Evolutionary conservation across 352 stramenopile genomes (phyloP), one percentile per base, ranked within the genome.

Genomic region (Phytophthora vignae): DNA sequence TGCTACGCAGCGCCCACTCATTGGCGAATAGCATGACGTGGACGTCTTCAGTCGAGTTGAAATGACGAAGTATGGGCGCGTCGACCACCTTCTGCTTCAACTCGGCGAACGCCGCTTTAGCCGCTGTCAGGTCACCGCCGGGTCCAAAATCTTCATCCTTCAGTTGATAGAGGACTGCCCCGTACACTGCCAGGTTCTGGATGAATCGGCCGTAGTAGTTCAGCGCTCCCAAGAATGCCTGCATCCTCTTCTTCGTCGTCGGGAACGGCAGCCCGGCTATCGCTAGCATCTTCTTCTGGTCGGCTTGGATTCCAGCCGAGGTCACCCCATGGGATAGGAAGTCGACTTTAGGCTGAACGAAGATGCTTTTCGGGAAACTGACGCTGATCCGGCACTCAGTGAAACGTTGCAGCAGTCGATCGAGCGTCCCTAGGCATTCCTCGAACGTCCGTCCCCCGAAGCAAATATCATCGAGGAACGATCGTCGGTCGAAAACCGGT

Each of bases 381-480:
- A 46, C 38, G 38, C 38, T 46, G 15, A 46, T 46, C 1, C 38
- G 38, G 38, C 27, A 68, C 12, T 31, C 44, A 15, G 19, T 61
- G 53, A 54, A 73, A 11, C 40, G 17, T 15, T 8, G 7, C 3
- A 62, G 12, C 22, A 62, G 7, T 25, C 40, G 19, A 22, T 54
- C 40, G 0, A 63, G 25, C 3, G 42, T 53, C 1, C 17, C 14
- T 3, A 63, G 14, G 17, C 31, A 40, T 1, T 40, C 21, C 2
- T 59, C 49, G 22, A 67, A 67, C 0, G 48, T 44, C 1, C 15
- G 21, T 7, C 48, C 19, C 8, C 48, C 48, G 22, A 67, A 67
- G 9, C 60, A 67, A 4, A 59, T 59, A n/a, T 58, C 46, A 4
- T 67, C 36, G 0, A 67, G 48, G 19, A 67, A 67, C 2, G 57